A percentile compares a stretch with the other conserved stretches of the same genome.
phyloP scores from a whole-genome alignment of 257 asterid genomes.

The Penstemon eatonii region DNA sequence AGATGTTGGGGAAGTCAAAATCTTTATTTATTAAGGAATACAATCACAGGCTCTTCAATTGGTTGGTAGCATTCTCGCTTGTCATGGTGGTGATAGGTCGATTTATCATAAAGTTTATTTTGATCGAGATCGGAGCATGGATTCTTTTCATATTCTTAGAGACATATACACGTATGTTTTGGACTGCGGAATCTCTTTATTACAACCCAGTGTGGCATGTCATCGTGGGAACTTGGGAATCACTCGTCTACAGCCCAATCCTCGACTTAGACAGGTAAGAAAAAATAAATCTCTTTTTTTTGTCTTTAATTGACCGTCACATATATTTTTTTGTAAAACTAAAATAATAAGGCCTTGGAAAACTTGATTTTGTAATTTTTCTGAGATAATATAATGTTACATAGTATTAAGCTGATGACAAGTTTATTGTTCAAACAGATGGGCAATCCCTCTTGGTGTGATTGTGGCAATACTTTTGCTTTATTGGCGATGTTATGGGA shows the following conservation, averaged over 20 bases:
- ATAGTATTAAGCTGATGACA: constrained; percentile 1
- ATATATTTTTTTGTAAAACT: neutral
- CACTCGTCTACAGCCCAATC: constrained; percentile 86
- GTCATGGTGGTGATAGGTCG: constrained; percentile 98
- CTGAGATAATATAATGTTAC: neutral
- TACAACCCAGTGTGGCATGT: constrained; percentile 93
- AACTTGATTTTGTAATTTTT: too few relatives aligned
- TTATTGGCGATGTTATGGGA: constrained; percentile 84
- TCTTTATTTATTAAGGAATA: constrained; percentile 87
- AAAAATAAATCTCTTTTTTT: neutral
- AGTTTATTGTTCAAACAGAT: constrained; percentile 49
- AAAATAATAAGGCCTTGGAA: neutral
- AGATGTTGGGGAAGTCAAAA: constrained; percentile 95
- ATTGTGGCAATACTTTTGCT: constrained; percentile 49
- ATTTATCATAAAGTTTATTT: constrained; percentile 71
- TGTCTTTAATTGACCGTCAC: neutral
- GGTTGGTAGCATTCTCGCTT: constrained; percentile 93
- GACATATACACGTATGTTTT: constrained; percentile 92
- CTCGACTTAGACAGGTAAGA: constrained; percentile 93
- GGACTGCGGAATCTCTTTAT: constrained; percentile 96
- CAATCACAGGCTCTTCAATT: constrained; percentile 89
- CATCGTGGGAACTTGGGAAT: constrained; percentile 85
- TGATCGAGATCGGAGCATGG: constrained; percentile 94
- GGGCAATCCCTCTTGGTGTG: constrained; percentile 77
- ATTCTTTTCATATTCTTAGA: constrained; percentile 91